Conservation (phyloP, 805 yeast genomes). For the Alloascoidea africana region DNA sequence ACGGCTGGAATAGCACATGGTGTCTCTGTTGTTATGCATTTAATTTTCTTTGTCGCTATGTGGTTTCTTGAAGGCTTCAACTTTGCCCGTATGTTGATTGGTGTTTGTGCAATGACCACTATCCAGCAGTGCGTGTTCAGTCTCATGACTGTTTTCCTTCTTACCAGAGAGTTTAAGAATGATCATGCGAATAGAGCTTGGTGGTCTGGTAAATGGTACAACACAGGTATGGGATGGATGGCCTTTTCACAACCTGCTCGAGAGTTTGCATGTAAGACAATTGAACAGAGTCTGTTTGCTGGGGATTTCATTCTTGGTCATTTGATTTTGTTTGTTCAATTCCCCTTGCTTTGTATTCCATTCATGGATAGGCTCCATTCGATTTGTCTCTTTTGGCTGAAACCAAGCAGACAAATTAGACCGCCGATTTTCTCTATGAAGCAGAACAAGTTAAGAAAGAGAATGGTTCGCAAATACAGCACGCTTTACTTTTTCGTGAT, state of each 20-base stretch:
- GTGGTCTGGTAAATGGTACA: conserved; percentile 34
- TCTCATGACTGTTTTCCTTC: conserved; percentile 27
- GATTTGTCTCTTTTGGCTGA: conserved; percentile 88
- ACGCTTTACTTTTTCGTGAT: conserved; percentile 47
- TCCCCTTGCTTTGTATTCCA: conserved; percentile 70
- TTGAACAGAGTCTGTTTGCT: conserved; percentile 80
- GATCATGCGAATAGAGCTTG: conserved; percentile 51
- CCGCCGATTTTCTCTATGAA: conserved; percentile 78
- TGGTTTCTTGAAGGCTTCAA: conserved; percentile 59
- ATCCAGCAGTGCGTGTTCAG: conserved; percentile 46
- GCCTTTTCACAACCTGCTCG: conserved; percentile 76
- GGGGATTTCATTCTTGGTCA: conserved; percentile 87
- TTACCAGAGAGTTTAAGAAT: conserved; percentile 49
- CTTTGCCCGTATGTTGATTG: conserved; percentile 41
- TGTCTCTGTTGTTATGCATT: conserved; percentile 34
- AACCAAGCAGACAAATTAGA: conserved; percentile 74
- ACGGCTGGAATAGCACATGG: conserved; percentile 44
- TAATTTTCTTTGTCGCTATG: conserved; percentile 42
- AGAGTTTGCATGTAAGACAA: conserved; percentile 73
- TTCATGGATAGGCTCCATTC: conserved; percentile 84
- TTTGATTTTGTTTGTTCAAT: conserved; percentile 58
- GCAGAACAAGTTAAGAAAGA: conserved; percentile 70
- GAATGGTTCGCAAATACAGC: conserved; percentile 77
- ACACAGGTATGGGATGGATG: conserved; percentile 67
- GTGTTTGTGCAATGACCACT: conserved; percentile 38